Evolutionary conservation across 768 basidiomycete species (phyloP), one percentile per base, ranked within the genome.

Genomic region (Mycena alexandri): DNA sequence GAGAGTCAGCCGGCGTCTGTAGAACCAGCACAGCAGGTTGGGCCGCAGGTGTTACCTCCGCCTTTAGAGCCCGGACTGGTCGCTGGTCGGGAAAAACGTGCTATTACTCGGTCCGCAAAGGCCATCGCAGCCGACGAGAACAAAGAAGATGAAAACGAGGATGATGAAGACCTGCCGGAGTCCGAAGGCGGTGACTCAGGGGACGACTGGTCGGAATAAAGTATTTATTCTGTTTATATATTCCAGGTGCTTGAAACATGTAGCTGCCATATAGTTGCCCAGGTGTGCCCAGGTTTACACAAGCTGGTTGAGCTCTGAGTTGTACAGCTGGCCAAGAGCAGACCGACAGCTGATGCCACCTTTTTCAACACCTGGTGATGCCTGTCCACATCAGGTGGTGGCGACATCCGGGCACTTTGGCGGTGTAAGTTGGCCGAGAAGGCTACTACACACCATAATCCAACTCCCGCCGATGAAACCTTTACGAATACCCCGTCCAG

Each of bases 321-420:
- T 22, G n/a, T 22, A 47, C 46, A 47, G 46, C 46, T 47, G 46
- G 46, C 24, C 13, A 22, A n/a, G 21, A 52, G 51, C 16, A 17
- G 6, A 33, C 14, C 21, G 29, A 17, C 51, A 53, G 51, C 33
- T 14, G 51, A 34, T 36, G 21, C 51, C 51, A 53, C 33, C n/a
- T 33, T 36, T 36, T 6, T 16, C 19, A 14, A 16, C 29, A 56
- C 16, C 36, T 22, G 36, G n/a, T 21, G 19, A n/a, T 38, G 33
- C 16, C 19, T 42, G 53, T 36, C 34, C 36, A 10, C 19, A 19
- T 22, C 36, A 41, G 53, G 36, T 54, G 53, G 53, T 36, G 8
- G n/a, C 36, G 33, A 54, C 53, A 41, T 54, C 9, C n/a, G 19
- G 53, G 53, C 19, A 54, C 53, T 54, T 54, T 54, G 36, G 53